Base-by-base conservation (phyloP, 2,329 filamentous ascomycete species). In the Monosporascus sp. region DNA sequence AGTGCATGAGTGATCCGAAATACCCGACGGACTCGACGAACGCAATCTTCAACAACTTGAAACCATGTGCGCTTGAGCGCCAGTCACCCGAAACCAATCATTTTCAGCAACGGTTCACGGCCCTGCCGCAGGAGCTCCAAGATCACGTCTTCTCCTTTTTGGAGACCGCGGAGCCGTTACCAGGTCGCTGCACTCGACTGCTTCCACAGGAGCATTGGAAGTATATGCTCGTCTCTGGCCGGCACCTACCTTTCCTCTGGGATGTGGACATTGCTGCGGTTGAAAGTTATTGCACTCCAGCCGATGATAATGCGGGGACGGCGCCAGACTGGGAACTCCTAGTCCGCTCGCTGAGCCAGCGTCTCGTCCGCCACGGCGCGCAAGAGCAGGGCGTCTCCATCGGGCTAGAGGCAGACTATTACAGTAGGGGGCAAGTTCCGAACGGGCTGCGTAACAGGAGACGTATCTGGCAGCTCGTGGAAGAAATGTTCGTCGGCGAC, bases 401-500 rank as follows among this genome's bases (percentile, higher is more conserved):
- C 22, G 43, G 55, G 14, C 41, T 5, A 11, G 31, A 35, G 9
- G 31, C 9, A 35, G 14, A 35, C 31, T 35, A 5, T 35, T 14
- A 35, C 14, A 14, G 1, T 14, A 35, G 31, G 4, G 1, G 31
- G 11, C 11, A 14, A 2, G 9, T 60, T 1, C 55, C 62, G 0
- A 50, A 50, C 7, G 57, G 62, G 6, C 50, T 61, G 37, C 56
- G 57, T 2, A 64, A 61, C 37, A 51, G 60, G 1, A 48, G 58
- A 22, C 56, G 59, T 5, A 59, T 62, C 4, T 64, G 59, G 60
- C 54, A 59, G 48, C 37, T 64, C 16, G 50, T 58, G 3, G 57
- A 59, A 27, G 59, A 62, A 35, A 62, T 63, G 59, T 60, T 51
- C 16, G 59, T 62, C 5, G 56, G 60, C n/a, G 57, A 63, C 45